These are phyloP conservation scores for Saccharomycopsis vini DNA, from an alignment of 805 yeast species.

Conservation along the genomic window DNA sequence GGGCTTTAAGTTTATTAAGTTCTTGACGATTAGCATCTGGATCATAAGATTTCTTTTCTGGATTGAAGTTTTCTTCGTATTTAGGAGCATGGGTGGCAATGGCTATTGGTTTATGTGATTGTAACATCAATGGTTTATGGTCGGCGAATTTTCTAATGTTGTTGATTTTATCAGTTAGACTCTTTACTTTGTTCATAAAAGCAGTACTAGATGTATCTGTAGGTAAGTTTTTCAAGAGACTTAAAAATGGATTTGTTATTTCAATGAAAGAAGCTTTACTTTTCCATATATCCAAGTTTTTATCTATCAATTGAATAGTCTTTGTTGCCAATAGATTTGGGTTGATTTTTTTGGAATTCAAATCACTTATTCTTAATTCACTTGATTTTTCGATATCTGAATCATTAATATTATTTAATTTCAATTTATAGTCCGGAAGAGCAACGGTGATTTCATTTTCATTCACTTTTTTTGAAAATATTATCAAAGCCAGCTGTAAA, in stretches of 20 bases:
- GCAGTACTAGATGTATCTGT: constrained; percentile 25
- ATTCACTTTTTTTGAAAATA: constrained; percentile 14
- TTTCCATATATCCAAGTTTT: constrained; percentile 42
- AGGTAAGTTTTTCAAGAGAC: constrained; percentile 33
- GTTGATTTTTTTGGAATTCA: constrained; percentile 13
- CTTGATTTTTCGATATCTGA: not conserved
- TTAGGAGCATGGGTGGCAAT: constrained; percentile 82
- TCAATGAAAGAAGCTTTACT: constrained; percentile 56
- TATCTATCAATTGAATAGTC: constrained; percentile 26
- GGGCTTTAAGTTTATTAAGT: constrained; percentile 69
- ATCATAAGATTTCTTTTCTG: constrained; percentile 88
- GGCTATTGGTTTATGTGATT: constrained; percentile 75
- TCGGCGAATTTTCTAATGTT: constrained; percentile 45
- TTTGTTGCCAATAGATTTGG: constrained; percentile 23
- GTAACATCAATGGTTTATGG: constrained; percentile 68
- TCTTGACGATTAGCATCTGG: constrained; percentile 76
- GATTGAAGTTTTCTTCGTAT: constrained; percentile 93
- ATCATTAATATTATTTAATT: not conserved
- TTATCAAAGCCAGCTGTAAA: constrained; percentile 43
- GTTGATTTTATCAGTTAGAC: constrained; percentile 35
- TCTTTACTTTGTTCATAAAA: constrained; percentile 26
- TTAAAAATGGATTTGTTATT: constrained; percentile 39
- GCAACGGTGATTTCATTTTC: not conserved
- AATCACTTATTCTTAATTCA: constrained; percentile 6
- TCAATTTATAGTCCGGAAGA: not conserved